Evolutionary conservation across 2,329 filamentous ascomycete genomes (phyloP), one percentile per base, ranked within the genome.

Genomic region (Biscogniauxia marginata): DNA sequence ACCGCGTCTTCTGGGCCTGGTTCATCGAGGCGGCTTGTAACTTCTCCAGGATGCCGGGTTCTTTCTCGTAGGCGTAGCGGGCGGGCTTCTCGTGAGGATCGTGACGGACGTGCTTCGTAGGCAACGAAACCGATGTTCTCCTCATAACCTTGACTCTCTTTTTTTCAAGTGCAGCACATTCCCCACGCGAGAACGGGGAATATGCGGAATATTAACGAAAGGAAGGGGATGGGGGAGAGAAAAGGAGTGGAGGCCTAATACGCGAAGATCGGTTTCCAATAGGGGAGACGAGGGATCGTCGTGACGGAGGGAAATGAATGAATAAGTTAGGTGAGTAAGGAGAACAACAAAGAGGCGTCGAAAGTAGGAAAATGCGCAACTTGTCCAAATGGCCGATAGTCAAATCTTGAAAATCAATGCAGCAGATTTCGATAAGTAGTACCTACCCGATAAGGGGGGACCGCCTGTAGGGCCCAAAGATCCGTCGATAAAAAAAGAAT

Each of bases 61-160:
- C 74, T 69, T 75, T 75, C 63, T 77, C 73, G 62, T 71, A 64
- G 65, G 75, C 74, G 75, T 87, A 87, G 67, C 85, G 82, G 67
- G 77, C 82, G 66, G 81, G 79, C 70, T 88, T 88, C 74, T 88
- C 85, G 83, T 84, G 75, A 60, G 83, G 84, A 69, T 88, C 85
- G 80, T 78, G 75, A 66, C 76, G 78, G 69, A 77, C 73, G 69
- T 84, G 81, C 75, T 84, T 83, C 39, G 82, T 85, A 71, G 84
- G 83, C 72, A 86, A 72, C 69, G 84, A 86, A 59, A 85, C 82
- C 61, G 84, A 86, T 71, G 83, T 83, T 76, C 83, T 84, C 79
- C 84, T 82, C 85, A 88, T 88, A 73, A 63, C 68, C 63, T 62
- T 39, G 30, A 11, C 13, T 16, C 6, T 39, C 30, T 39, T 16